Evolutionary conservation across 441 rosid genomes (phyloP).

Genomic region (Mallotus repandus): DNA sequence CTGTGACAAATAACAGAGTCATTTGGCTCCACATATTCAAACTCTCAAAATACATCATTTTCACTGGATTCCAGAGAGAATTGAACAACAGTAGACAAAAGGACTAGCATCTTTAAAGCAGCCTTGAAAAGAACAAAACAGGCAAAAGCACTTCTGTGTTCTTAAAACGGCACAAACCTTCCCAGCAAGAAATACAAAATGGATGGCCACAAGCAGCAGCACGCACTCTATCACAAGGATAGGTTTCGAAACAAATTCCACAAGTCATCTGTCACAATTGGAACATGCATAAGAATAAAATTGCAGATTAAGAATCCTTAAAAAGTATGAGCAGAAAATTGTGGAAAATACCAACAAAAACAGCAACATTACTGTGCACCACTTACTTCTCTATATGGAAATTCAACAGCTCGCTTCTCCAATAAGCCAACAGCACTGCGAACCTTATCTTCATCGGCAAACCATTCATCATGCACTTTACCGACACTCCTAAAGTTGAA

Average conservation of each 20-base stretch:
- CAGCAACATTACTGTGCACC: slow-evolving; percentile 2
- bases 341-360: background rate
- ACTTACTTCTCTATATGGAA: slow-evolving; percentile 55
- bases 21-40: too few species aligned
- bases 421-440: slow-evolving; percentile 76
- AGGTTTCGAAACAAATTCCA: slow-evolving; percentile 84
- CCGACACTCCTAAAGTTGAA: slow-evolving; percentile 66
- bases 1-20: too few species aligned
- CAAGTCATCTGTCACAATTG: slow-evolving; percentile 57
- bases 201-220: slow-evolving; percentile 94
- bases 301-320: slow-evolving; percentile 15
- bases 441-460: slow-evolving; percentile 79
- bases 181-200: slow-evolving; percentile 80
- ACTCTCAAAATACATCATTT: too few species aligned
- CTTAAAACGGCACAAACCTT: slow-evolving; percentile 46
- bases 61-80: too few species aligned
- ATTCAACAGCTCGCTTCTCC: slow-evolving; percentile 49
- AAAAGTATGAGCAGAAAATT: background rate
- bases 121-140: slow-evolving; percentile 5
- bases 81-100: background rate
- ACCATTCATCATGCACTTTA: slow-evolving; percentile 95
- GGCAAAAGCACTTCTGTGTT: background rate
- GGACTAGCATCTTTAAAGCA: background rate
- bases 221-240: slow-evolving; percentile 45
- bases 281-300: slow-evolving; percentile 12